Percentiles rank a stretch among this genome's conserved stretches.
Conservation (phyloP, 2,329 filamentous ascomycete genomes). For the Colletotrichum gloeosporioides region DNA sequence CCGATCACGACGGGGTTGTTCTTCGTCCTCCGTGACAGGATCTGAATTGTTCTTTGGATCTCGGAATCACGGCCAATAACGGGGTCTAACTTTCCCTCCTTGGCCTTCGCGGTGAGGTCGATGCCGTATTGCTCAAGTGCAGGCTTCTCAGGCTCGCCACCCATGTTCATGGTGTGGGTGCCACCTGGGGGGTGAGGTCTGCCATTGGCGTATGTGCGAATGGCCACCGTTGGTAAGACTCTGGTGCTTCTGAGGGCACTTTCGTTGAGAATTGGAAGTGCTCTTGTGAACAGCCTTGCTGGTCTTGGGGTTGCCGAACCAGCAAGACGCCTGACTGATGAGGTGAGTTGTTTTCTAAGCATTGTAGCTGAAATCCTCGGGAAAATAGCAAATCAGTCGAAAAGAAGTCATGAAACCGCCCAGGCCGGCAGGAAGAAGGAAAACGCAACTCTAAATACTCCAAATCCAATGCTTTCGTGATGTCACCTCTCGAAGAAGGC, state of each 20-base stretch:
- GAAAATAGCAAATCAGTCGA: not conserved
- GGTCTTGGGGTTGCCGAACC: conserved; percentile 32
- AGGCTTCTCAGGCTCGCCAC: conserved; percentile 76
- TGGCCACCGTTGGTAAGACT: conserved; percentile 43
- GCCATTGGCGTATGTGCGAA: conserved; percentile 70
- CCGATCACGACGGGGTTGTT: conserved; percentile 97
- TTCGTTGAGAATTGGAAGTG: conserved; percentile 5
- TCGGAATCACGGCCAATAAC: conserved; percentile 93
- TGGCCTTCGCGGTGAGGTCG: conserved; percentile 85
- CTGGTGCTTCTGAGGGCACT: conserved; percentile 8
- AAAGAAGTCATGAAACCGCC: not conserved
- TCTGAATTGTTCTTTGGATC: conserved; percentile 93
- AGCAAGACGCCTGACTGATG: conserved; percentile 42
- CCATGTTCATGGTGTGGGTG: conserved; percentile 91
- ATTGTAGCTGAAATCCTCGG: conserved; percentile 29
- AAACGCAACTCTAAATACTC: not conserved
- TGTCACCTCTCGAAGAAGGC: conserved; percentile 5
- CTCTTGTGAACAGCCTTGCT: conserved; percentile 23
- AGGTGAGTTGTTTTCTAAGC: conserved; percentile 45
- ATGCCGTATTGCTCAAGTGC: conserved; percentile 91
- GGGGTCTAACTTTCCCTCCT: conserved; percentile 89
- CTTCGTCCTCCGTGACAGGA: conserved; percentile 90
- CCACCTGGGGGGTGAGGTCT: conserved; percentile 88
- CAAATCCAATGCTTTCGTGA: not conserved
- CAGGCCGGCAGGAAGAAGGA: not conserved